Conservation (phyloP, 2,329 filamentous ascomycete genomes). For the Colletotrichum kahawae region DNA sequence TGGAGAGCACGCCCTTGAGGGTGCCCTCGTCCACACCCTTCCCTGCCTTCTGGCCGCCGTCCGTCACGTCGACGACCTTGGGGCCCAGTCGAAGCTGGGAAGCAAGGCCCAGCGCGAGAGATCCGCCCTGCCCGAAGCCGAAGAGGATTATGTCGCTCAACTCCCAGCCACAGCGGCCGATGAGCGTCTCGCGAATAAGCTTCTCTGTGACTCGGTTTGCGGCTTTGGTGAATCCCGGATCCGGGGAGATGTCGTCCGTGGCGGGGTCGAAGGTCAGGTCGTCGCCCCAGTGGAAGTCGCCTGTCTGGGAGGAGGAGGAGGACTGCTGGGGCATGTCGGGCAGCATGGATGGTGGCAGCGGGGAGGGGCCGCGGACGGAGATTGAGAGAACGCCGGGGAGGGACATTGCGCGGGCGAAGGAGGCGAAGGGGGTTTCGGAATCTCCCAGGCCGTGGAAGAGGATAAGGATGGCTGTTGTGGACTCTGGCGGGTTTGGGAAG, state of each 20-base stretch:
- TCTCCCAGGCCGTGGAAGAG: slow-evolving; percentile 88
- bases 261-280: slow-evolving; percentile 59
- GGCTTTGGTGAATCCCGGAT: slow-evolving; percentile 64
- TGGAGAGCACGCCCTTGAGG: slow-evolving; percentile 64
- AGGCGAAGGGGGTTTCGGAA: slow-evolving; percentile 69
- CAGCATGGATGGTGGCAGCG: slow-evolving; percentile 71
- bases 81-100: slow-evolving; percentile 44
- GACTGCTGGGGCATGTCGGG: slow-evolving; percentile 37
- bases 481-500: slow-evolving; percentile 60
- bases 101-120: slow-evolving; percentile 62
- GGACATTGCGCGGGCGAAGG: slow-evolving; percentile 70
- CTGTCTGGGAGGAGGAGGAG: neutral
- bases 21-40: slow-evolving; percentile 16
- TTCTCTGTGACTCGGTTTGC: slow-evolving; percentile 50
- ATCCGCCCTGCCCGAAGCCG: slow-evolving; percentile 72
- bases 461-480: slow-evolving; percentile 76
- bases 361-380: slow-evolving; percentile 72
- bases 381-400: slow-evolving; percentile 81
- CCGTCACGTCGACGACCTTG: slow-evolving; percentile 39
- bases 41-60: neutral
- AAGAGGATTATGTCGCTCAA: slow-evolving; percentile 65
- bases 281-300: slow-evolving; percentile 70
- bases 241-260: slow-evolving; percentile 61
- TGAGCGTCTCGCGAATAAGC: slow-evolving; percentile 55
- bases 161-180: slow-evolving; percentile 64